Base-by-base conservation (phyloP, 352 stramenopile genomes). In the Albugo laibachii region DNA sequence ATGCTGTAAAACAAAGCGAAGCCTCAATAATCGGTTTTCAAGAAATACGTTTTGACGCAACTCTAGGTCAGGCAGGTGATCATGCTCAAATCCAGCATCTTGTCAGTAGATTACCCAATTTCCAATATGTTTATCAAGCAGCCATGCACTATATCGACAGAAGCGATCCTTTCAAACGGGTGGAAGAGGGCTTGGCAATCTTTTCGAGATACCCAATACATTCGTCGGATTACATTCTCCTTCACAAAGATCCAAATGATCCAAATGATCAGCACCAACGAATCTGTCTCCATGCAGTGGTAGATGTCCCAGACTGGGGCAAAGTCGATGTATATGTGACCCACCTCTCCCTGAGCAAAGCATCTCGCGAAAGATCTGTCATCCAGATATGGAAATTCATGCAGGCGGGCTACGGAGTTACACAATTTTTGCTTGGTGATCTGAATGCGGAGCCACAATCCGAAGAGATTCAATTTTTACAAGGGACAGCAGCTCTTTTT, bases 371-470 rank as follows among this genome's bases (percentile, higher is more conserved):
- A 55, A 62, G 79, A 45, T 81, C 72, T 5, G 81, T 83, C 58
- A 45, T 80, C 13, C 74, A 92, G 49, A 80, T 92, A 45, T 83
- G 74, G 66, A 47, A 76, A 31, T 93, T 72, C 58, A 87, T 91
- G 64, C 58, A 65, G 34, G 49, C 65, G 54, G 71, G 69, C 19
- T 59, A 64, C 11, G 73, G 70, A 1, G 59, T 59, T 47, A 84
- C 63, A 13, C 75, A 92, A 45, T 65, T 93, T 41, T 55, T 93
- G 20, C 59, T 88, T 0, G 80, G 80, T 2, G 80, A 93, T 47
- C 53, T 93, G 20, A 93, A 93, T 50, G 81, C 76, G 13, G 80
- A 93, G 59, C 80, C 80, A 8, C 70, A 87, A 24, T 86, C 76
- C 19, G 59, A 67, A 11, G 74, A 73, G 2, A 82, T 93, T 36